Conservation (phyloP, 2,329 filamentous ascomycete species). For the Chaetomium sp. region DNA sequence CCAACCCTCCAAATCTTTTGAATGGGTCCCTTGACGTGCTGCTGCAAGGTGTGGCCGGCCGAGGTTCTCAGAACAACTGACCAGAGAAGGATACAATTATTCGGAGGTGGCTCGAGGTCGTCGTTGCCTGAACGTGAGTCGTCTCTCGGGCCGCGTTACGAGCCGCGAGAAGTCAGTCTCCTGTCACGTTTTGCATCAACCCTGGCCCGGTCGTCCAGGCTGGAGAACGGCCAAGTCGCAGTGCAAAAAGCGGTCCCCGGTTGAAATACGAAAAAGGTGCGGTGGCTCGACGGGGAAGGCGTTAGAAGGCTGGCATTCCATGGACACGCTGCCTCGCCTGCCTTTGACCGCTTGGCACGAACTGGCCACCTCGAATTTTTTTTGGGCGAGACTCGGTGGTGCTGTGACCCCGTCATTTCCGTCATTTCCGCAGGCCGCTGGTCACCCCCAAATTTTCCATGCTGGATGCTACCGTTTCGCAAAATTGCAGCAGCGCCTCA, state of each 20-base stretch:
- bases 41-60: background rate
- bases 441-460: conserved; percentile 14
- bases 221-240: background rate
- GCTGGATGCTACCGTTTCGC: conserved; percentile 8
- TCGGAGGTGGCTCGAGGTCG: too few relatives aligned
- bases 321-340: conserved; percentile 1
- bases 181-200: too few relatives aligned
- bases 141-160: too few relatives aligned
- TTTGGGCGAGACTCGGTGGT: conserved; percentile 12
- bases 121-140: too few relatives aligned
- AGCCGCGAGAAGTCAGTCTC: too few relatives aligned
- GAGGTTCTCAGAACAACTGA: background rate
- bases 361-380: conserved; percentile 14
- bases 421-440: conserved; percentile 15
- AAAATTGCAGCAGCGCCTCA: conserved; percentile 7
- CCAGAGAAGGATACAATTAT: too few relatives aligned
- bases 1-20: background rate
- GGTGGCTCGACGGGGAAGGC: background rate
- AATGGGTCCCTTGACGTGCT: background rate
- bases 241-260: background rate
- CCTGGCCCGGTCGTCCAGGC: background rate
- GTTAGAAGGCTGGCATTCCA: background rate
- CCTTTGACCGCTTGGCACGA: conserved; percentile 15
- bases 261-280: background rate
- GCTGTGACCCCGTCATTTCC: conserved; percentile 21